phyloP scores from a whole-genome alignment of 2,329 filamentous ascomycete genomes.

The Mollisia scopiformis region DNA sequence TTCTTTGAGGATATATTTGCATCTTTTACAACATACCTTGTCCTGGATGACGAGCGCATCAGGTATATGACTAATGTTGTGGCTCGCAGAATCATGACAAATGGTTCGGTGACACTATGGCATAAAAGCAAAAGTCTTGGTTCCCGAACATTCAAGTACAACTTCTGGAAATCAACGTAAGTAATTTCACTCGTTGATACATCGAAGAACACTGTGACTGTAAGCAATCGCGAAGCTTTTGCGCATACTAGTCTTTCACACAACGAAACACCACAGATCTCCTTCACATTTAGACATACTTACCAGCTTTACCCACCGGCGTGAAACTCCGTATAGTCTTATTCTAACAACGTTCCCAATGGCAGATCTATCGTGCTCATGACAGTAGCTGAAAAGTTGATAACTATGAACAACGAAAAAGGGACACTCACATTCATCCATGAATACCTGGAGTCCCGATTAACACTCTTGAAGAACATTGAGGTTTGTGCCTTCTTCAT shows the following conservation, averaged over 20 bases:
- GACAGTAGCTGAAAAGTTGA: constrained; percentile 33
- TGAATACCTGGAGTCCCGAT: constrained; percentile 58
- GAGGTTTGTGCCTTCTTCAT: constrained; percentile 26
- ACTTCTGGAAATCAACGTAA: constrained; percentile 41
- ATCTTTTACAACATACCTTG: constrained; percentile 35
- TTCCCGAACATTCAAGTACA: constrained; percentile 28
- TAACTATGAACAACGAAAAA: constrained; percentile 28
- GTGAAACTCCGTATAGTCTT: too few species aligned
- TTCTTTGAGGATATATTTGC: constrained; percentile 37
- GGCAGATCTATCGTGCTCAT: constrained; percentile 34
- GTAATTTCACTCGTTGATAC: too few species aligned
- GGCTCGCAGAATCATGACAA: constrained; percentile 32
- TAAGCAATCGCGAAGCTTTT: too few species aligned
- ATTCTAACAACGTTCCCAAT: neutral
- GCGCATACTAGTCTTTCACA: neutral
- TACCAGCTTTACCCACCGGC: neutral
- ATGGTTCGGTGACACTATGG: constrained; percentile 29
- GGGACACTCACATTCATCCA: constrained; percentile 45
- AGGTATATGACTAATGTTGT: constrained; percentile 34
- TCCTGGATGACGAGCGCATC: constrained; percentile 37
- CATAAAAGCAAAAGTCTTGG: constrained; percentile 24
- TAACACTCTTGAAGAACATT: constrained; percentile 50
- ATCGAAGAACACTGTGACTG: too few species aligned
- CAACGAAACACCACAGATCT: neutral
- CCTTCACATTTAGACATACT: neutral